Evolutionary conservation across 2,329 filamentous ascomycete species (phyloP).

Genomic region (Ophiocordyceps australis): DNA sequence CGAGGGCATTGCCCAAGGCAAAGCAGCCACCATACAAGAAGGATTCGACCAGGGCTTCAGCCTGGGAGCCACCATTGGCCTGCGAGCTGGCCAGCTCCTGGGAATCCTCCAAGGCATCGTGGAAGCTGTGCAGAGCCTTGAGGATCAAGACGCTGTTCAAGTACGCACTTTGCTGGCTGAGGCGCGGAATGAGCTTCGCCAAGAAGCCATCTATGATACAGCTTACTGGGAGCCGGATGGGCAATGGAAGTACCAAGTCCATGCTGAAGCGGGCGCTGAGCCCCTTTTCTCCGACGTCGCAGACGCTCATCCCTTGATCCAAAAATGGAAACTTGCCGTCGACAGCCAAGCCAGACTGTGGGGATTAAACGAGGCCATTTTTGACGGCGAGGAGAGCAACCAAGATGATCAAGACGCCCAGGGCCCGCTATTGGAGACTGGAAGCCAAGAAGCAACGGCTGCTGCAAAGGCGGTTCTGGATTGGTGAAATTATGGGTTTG

Average conservation of each 20-base stretch:
- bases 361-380: constrained; percentile 13
- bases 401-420: too few relatives aligned
- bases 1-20: constrained; percentile 65
- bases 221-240: constrained; percentile 55
- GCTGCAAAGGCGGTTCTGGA: constrained; percentile 15
- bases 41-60: constrained; percentile 88
- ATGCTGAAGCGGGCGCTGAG: constrained; percentile 16
- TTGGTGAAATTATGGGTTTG: constrained; percentile 17
- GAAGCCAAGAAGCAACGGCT: too few relatives aligned
- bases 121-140: constrained; percentile 20
- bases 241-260: constrained; percentile 48
- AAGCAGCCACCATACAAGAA: constrained; percentile 57
- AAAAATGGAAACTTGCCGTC: constrained; percentile 33
- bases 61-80: constrained; percentile 65
- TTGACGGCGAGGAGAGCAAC: constrained; percentile 16
- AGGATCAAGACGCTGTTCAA: constrained; percentile 7
- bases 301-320: constrained; percentile 46
- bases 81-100: constrained; percentile 54
- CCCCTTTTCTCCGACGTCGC: constrained; percentile 45
- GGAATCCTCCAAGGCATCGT: constrained; percentile 61
- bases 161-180: constrained; percentile 18
- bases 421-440: constrained; percentile 9
- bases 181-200: constrained; percentile 40
- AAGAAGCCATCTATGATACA: constrained; percentile 42
- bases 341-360: constrained; percentile 13